Evolutionary conservation across 495 filamentous ascomycete genomes (phyloP).

Genomic region (Pyronema domesticum): DNA sequence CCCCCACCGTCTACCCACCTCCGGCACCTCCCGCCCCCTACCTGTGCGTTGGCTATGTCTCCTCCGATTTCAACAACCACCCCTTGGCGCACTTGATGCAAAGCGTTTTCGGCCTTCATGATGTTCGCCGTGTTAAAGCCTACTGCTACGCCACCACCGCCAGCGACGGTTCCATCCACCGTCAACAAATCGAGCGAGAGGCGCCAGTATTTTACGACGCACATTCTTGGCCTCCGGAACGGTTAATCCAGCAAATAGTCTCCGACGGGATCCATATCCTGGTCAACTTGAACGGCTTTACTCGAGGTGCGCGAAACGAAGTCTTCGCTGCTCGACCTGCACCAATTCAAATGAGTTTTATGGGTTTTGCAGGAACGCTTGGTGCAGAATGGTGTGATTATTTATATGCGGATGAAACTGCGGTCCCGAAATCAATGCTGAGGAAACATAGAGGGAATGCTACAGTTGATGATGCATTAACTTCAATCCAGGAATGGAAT

Average conservation of each 20-base stretch:
- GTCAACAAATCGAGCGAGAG: conserved; percentile 85
- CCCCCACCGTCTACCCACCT: conserved; percentile 60
- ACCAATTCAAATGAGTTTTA: conserved; percentile 98
- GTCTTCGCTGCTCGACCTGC: conserved; percentile 89
- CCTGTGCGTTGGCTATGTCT: conserved; percentile 87
- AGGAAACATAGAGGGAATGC: conserved; percentile 60
- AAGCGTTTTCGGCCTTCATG: conserved; percentile 88
- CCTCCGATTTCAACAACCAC: conserved; percentile 98
- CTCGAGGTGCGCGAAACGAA: conserved; percentile 89
- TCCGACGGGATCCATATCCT: conserved; percentile 91
- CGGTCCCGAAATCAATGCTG: conserved; percentile 66
- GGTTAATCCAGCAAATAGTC: conserved; percentile 74
- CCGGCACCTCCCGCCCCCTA: conserved; percentile 65
- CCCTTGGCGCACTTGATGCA: conserved; percentile 82
- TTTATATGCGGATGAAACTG: conserved; percentile 73
- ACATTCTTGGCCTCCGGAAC: conserved; percentile 69
- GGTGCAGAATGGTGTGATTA: conserved; percentile 99
- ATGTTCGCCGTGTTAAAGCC: conserved; percentile 53
- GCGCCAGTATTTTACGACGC: conserved; percentile 84
- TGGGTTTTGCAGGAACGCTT: conserved; percentile 94
- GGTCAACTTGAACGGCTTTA: conserved; percentile 95
- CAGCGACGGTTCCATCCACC: conserved; percentile 80
- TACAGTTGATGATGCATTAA: conserved; percentile 38
- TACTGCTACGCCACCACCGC: conserved; percentile 95
- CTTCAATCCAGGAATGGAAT: conserved; percentile 6